Base-by-base conservation (phyloP, 306 rosid species). In the Pyrus communis region DNA sequence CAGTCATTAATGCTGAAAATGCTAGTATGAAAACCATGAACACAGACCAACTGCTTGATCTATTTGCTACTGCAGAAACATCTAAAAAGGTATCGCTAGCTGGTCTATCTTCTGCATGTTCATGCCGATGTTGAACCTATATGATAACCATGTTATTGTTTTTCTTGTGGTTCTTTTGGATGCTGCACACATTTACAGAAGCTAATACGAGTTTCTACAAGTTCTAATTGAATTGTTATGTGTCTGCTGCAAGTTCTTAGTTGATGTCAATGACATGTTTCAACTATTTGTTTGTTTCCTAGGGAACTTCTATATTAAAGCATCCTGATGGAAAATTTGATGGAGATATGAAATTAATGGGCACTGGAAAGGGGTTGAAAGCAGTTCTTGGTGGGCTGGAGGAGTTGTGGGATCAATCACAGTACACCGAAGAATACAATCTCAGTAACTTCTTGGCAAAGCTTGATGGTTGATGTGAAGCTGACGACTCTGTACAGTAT, bases 1-100 rank as follows among this genome's bases (percentile, higher is more conserved):
- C 98, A 79, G 97, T 95, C 83, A 95, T 95, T 73, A 95, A 95
- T 88, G 58, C 97, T 9, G 98, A 95, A 76, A 95, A 95, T 83
- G 87, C 98, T 38, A 95, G 98, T 81, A 80, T 95, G 97, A 95
- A 89, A 76, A 92, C 98, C n/a, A 95, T 95, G 98, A 95, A 95
- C 81, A 95, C 98, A 31, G 97, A 95, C 77, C 98, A 95, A 82
- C 84, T 95, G 85, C 98, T 95, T 57, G 98, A 95, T 87, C 89
- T 92, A 73, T 95, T 95, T 84, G 91, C 93, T 58, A 84, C 98
- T 1, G 97, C 95, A 46, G 97, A 95, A 71, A 75, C 83, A 70
- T 78, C 87, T 74, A 88, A 81, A 72, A 89, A 90, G 98, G 98
- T 93, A 91, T 38, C 22, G 5, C 70, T 70, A 51, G 31, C 25